Base-by-base conservation (phyloP, 2,329 filamentous ascomycete genomes). In the Penicillium sp. region DNA sequence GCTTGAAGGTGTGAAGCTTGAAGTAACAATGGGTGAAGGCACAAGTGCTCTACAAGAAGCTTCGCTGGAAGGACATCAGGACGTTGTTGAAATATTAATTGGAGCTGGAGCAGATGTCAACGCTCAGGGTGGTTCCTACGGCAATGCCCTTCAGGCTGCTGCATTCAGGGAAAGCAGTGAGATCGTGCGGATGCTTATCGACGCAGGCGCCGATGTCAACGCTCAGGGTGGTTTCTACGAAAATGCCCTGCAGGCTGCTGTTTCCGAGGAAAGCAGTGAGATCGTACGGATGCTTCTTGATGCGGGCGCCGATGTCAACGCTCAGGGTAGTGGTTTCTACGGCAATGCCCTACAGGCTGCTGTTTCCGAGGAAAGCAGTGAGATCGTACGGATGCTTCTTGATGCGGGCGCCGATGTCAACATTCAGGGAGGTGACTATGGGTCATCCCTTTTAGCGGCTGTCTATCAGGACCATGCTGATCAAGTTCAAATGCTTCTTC, bases 11-110 rank as follows among this genome's bases (percentile, higher is more conserved):
- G 22, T 14, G 2, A 14, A 24, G 29, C 10, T 45, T 29, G 42
- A 38, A 29, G 40, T 4, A 21, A 11, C 16, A 43, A 22, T 21
- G 16, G 38, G 16, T 3, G 8, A 29, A 29, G 43, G 16, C 34
- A 24, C n/a, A 14, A 36, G 5, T 22, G 50, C 43, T 34, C 50
- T 52, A 43, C 43, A 52, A 36, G 24, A 9, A 29, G 50, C 50
- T 52, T 42, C 44, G 5, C 5, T 24, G 27, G 36, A 5, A 36
- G 43, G 50, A n/a, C 27, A 47, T 31, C 5, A 16, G 27, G 27
- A 29, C 5, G 27, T 52, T 24, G 50, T 52, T 27, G 50, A 34
- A 14, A 43, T 43, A 13, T 36, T 52, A 5, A n/a, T 52, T n/a
- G 29, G n/a, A n/a, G 43, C 44, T 42, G 50, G 50, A 18, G 50